A percentile compares a stretch with the other conserved stretches of the same genome.
Evolutionary conservation across 495 filamentous ascomycete genomes (phyloP).

Genomic region (Aspergillus egyptiacus): DNA sequence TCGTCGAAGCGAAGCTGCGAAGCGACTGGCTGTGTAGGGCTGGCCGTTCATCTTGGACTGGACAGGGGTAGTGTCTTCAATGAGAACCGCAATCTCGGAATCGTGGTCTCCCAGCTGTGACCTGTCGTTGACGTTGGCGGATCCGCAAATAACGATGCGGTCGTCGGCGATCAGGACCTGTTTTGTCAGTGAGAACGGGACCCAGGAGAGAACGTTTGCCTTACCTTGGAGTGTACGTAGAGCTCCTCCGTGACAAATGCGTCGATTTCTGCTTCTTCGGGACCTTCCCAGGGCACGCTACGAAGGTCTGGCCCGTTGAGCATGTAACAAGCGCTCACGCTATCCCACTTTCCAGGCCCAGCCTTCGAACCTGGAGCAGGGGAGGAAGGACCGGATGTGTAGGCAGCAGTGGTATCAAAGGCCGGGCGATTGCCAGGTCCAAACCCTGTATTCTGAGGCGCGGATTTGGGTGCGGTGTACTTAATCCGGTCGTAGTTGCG

Average conservation of each 20-base stretch:
- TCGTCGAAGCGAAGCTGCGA: slow-evolving; percentile 76
- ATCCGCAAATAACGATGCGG: slow-evolving; percentile 80
- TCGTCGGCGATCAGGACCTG: slow-evolving; percentile 88
- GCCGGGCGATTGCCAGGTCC: slow-evolving; percentile 30
- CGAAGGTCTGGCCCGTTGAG: slow-evolving; percentile 68
- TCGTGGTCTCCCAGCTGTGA: slow-evolving; percentile 85
- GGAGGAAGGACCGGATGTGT: slow-evolving; percentile 62
- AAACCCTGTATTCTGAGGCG: slow-evolving; percentile 46
- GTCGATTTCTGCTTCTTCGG: slow-evolving; percentile 68
- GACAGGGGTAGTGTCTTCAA: slow-evolving; percentile 69
- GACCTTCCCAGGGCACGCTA: slow-evolving; percentile 68
- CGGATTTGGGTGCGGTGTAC: slow-evolving; percentile 53
- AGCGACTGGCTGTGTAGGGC: slow-evolving; percentile 66
- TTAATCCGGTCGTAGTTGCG: slow-evolving; percentile 92
- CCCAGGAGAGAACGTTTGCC: slow-evolving; percentile 6
- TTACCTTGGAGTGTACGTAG: slow-evolving; percentile 84
- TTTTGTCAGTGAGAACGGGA: slow-evolving; percentile 16
- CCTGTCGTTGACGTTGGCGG: slow-evolving; percentile 91
- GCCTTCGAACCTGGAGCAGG: slow-evolving; percentile 38
- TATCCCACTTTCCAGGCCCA: slow-evolving; percentile 58
- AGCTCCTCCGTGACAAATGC: slow-evolving; percentile 90
- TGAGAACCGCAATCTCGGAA: slow-evolving; percentile 74
- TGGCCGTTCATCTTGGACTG: slow-evolving; percentile 65
- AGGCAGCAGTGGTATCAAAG: slow-evolving; percentile 40
- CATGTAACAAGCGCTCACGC: slow-evolving; percentile 81